phyloP scores from a whole-genome alignment of 306 rosid species.

The Prosopis cineraria region DNA sequence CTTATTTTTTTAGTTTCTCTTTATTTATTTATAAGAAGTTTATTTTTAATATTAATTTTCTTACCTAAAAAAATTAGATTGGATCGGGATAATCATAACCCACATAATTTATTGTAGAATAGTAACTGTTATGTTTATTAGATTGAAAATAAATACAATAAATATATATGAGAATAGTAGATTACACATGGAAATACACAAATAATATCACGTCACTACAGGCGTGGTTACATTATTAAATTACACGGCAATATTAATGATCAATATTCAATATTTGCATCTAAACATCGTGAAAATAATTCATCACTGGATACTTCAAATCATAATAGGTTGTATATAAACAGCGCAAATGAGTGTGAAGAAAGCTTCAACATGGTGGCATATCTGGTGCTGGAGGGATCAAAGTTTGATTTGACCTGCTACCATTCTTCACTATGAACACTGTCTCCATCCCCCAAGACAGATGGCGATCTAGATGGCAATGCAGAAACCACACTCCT shows the following conservation, averaged over 20 bases:
- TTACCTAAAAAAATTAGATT: too few relatives aligned
- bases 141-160: too few relatives aligned
- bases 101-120: too few relatives aligned
- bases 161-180: too few relatives aligned
- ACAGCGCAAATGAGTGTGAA: not conserved
- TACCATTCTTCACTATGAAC: constrained; percentile 62
- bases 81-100: too few relatives aligned
- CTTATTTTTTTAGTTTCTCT: too few relatives aligned
- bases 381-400: constrained; percentile 57
- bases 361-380: constrained; percentile 49
- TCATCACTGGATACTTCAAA: not conserved
- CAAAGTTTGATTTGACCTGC: constrained; percentile 12
- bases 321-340: not conserved
- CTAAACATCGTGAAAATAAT: too few relatives aligned
- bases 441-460: constrained; percentile 71
- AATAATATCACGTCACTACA: too few relatives aligned
- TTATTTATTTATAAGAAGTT: too few relatives aligned
- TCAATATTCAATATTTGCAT: not conserved
- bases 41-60: too few relatives aligned
- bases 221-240: not conserved
- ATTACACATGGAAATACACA: too few relatives aligned
- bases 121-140: too few relatives aligned
- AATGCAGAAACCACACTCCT: constrained; percentile 75
- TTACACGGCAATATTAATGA: not conserved
- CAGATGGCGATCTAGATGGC: constrained; percentile 62